A percentile compares a stretch with the other conserved stretches of the same genome.
phyloP scores from a whole-genome alignment of 1,284 basidiomycete species.

The Sanghuangporus baumii region DNA sequence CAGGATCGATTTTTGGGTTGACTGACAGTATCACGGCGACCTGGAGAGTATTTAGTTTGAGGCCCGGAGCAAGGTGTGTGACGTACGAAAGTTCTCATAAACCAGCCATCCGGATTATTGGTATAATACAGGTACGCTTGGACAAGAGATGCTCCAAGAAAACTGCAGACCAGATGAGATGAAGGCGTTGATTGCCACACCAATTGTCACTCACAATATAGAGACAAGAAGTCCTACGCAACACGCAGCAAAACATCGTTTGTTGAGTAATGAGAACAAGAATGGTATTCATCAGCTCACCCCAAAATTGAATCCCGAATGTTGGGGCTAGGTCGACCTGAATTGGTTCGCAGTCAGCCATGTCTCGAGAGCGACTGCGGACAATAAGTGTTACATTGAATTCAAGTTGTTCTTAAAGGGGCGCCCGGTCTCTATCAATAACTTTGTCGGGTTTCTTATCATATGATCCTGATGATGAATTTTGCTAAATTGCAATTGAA shows the following conservation, averaged over 20 bases:
- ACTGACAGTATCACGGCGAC: not conserved
- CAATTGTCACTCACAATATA: not conserved
- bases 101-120: not conserved
- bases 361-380: not conserved
- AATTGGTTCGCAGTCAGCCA: not conserved
- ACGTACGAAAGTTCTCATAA: not conserved
- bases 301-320: not conserved
- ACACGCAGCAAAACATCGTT: not conserved
- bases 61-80: too few species aligned
- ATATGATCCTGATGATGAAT: too few species aligned
- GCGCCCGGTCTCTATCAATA: too few species aligned
- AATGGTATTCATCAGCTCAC: not conserved
- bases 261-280: not conserved
- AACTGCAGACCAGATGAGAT: not conserved
- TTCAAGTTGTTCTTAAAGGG: too few species aligned
- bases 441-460: too few species aligned
- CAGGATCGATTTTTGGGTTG: not conserved
- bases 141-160: not conserved
- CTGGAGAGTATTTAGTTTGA: not conserved
- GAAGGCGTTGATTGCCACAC: not conserved
- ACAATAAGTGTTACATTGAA: too few species aligned
- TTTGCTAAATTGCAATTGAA: too few species aligned
- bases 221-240: not conserved
- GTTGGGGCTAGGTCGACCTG: not conserved
- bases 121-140: slow-evolving; percentile 1